Conservation (phyloP, 768 basidiomycete species). For the Grammothele lineata region DNA sequence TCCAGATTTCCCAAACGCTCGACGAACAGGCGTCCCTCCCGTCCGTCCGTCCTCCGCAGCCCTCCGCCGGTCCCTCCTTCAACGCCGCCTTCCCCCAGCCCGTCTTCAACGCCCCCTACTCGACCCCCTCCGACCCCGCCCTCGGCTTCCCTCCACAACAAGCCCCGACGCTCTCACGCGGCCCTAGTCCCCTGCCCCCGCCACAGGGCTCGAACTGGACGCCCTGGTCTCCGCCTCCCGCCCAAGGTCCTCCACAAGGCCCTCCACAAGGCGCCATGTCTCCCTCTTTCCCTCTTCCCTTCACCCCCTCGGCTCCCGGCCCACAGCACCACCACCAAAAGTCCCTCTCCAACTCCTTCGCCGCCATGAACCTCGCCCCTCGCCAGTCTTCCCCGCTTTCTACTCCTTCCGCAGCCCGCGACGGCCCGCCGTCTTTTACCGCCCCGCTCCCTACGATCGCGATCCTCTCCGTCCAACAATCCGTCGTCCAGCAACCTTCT, state of each 20-base stretch:
- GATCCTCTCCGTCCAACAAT: slow-evolving; percentile 48
- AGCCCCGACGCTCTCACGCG: slow-evolving; percentile 9
- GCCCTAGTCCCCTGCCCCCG: slow-evolving; percentile 22
- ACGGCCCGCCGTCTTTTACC: slow-evolving; percentile 48
- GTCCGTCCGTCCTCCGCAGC: slow-evolving; percentile 15
- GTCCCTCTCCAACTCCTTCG: slow-evolving; percentile 16
- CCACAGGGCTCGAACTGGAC: slow-evolving; percentile 22
- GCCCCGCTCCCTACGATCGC: slow-evolving; percentile 65
- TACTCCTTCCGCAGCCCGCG: slow-evolving; percentile 15
- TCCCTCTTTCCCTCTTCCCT: slow-evolving; percentile 8
- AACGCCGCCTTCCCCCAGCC: slow-evolving; percentile 21
- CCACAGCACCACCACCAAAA: slow-evolving; percentile 5
- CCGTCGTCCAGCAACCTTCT: slow-evolving; percentile 47
- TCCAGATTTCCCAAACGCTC: slow-evolving; percentile 60
- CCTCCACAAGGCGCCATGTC: not conserved
- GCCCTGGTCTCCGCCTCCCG: slow-evolving; percentile 19
- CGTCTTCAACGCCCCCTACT: slow-evolving; percentile 9
- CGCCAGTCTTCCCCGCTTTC: slow-evolving; percentile 22
- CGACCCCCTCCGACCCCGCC: slow-evolving; percentile 13
- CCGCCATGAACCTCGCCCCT: slow-evolving; percentile 12
- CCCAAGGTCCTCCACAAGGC: not conserved
- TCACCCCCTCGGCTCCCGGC: not conserved
- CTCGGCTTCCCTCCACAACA: slow-evolving; percentile 7
- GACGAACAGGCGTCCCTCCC: slow-evolving; percentile 40
- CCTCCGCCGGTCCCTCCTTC: slow-evolving; percentile 11